Evolutionary conservation across 805 yeast genomes (phyloP).

Genomic region (Isabelozyma rhagii): DNA sequence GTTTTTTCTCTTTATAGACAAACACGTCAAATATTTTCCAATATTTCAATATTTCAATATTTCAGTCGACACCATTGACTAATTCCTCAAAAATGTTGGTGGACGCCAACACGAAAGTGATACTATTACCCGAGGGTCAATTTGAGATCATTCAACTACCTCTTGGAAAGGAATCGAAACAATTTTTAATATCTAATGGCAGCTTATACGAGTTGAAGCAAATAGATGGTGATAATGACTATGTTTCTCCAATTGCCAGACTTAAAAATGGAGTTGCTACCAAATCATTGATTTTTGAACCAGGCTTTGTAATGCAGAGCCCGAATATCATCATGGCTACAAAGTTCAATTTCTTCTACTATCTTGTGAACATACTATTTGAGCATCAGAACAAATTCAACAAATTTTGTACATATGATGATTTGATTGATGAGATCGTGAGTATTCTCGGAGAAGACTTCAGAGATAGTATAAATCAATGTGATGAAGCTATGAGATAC

Average conservation of each 20-base stretch:
- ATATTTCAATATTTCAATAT: not conserved
- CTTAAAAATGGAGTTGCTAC: conserved; percentile 29
- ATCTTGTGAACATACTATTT: conserved; percentile 35
- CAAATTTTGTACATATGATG: conserved; percentile 38
- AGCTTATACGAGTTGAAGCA: conserved; percentile 39
- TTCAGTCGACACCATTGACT: not conserved
- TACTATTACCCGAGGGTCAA: conserved; percentile 10
- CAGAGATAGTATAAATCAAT: conserved; percentile 23
- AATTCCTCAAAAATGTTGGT: conserved; percentile 1
- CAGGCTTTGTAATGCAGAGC: conserved; percentile 39
- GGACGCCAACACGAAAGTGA: conserved; percentile 9
- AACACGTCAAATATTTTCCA: not conserved
- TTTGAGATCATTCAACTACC: conserved; percentile 10
- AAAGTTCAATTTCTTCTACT: conserved; percentile 37
- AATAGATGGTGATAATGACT: conserved; percentile 35
- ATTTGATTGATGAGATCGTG: conserved; percentile 36
- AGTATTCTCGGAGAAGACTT: conserved; percentile 23
- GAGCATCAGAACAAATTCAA: conserved; percentile 18
- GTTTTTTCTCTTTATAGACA: not conserved
- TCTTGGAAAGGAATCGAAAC: not conserved
- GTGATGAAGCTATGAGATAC: conserved; percentile 15
- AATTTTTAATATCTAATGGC: conserved; percentile 6
- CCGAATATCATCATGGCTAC: conserved; percentile 40
- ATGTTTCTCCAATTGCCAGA: conserved; percentile 20
- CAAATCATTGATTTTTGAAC: conserved; percentile 37